A percentile compares a stretch with the other conserved stretches of the same genome.
Conservation (phyloP, 2,329 filamentous ascomycete genomes). For the Fusarium coicis region DNA sequence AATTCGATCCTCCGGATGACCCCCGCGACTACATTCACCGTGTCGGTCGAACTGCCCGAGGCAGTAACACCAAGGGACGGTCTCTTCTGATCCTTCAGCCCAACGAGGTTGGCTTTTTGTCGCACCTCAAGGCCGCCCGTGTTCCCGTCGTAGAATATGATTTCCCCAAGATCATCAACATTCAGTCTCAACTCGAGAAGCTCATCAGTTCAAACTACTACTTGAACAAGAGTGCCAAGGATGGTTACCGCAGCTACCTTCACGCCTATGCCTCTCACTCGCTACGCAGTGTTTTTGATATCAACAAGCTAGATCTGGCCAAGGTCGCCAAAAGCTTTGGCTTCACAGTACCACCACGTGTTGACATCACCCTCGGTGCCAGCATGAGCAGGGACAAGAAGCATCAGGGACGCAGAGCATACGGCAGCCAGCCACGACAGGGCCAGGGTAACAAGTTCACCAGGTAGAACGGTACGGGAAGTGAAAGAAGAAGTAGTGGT, state of each 20-base stretch:
- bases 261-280: constrained; percentile 89
- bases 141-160: constrained; percentile 97
- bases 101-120: constrained; percentile 90
- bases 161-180: constrained; percentile 93
- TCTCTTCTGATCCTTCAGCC: constrained; percentile 95
- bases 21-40: constrained; percentile 94
- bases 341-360: constrained; percentile 79
- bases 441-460: constrained; percentile 41
- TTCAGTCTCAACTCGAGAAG: constrained; percentile 92
- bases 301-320: constrained; percentile 83
- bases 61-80: constrained; percentile 83
- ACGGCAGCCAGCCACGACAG: constrained; percentile 83
- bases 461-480: constrained; percentile 28
- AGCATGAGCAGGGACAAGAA: constrained; percentile 79
- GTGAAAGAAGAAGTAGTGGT: constrained; percentile 3
- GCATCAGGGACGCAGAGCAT: constrained; percentile 70
- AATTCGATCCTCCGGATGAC: constrained; percentile 95
- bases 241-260: constrained; percentile 87
- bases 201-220: constrained; percentile 97
- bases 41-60: constrained; percentile 92
- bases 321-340: constrained; percentile 89
- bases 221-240: constrained; percentile 85
- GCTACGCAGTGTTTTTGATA: constrained; percentile 72
- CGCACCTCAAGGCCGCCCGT: constrained; percentile 88
- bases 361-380: constrained; percentile 87